Conservation (phyloP, 2,329 filamentous ascomycete genomes). For the Onygena corvina region DNA sequence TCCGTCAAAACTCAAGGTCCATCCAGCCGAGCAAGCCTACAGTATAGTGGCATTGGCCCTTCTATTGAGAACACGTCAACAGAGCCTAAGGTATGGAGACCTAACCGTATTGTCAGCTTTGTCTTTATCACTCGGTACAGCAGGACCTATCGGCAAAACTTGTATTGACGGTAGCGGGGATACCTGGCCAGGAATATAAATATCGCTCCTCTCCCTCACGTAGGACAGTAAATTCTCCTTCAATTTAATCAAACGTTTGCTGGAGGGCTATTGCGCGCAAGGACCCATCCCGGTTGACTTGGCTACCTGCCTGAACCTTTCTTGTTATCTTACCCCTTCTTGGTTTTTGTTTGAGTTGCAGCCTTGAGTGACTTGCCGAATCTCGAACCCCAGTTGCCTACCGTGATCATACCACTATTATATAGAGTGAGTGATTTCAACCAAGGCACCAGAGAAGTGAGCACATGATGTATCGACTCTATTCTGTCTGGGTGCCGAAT, state of each 20-base stretch:
- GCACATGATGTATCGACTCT: not conserved
- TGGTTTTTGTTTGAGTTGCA: not conserved
- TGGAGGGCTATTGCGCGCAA: too few relatives aligned
- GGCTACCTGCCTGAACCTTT: too few relatives aligned
- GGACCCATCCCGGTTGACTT: too few relatives aligned
- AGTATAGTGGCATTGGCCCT: not conserved
- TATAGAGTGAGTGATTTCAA: conserved; percentile 6
- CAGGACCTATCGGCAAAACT: not conserved
- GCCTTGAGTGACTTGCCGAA: not conserved
- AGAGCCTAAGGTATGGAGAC: not conserved
- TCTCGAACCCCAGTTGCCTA: not conserved
- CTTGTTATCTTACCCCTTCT: not conserved
- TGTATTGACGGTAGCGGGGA: not conserved
- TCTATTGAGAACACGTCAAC: conserved; percentile 1
- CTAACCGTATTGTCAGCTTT: not conserved
- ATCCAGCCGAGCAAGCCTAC: not conserved
- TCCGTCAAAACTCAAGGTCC: too few relatives aligned
- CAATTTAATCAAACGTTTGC: too few relatives aligned
- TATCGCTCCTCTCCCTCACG: not conserved
- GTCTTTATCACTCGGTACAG: not conserved
- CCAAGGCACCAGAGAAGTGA: not conserved
- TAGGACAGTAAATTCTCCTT: not conserved
- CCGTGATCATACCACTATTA: not conserved
- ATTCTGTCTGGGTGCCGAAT: not conserved
- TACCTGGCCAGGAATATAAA: not conserved